These are phyloP conservation scores for Trypanosoma platydactyli DNA, from an alignment of 208 protist species.

Conservation along the genomic window DNA sequence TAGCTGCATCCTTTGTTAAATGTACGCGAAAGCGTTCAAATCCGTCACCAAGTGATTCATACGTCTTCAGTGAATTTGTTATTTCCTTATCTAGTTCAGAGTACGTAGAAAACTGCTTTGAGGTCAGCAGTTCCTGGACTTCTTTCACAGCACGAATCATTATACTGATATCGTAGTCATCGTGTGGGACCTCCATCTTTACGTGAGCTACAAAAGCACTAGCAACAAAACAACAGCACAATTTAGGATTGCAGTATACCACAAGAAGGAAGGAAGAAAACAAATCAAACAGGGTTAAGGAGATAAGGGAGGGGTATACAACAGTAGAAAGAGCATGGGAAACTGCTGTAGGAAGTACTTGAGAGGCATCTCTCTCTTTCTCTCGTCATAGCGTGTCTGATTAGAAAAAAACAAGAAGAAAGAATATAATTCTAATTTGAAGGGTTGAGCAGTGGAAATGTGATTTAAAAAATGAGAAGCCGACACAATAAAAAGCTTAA, in stretches of 20 bases:
- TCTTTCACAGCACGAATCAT: conserved; percentile 74
- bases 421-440: too few species aligned
- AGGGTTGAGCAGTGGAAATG: too few species aligned
- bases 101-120: conserved; percentile 66
- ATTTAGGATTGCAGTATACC: too few species aligned
- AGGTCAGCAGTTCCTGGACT: conserved; percentile 56
- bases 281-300: not conserved
- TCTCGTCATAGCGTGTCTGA: too few species aligned
- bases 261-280: not conserved
- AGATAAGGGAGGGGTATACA: too few species aligned
- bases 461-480: conserved; percentile 4
- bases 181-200: conserved; percentile 72
- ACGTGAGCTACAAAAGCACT: not conserved
- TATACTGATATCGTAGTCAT: conserved; percentile 77
- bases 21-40: conserved; percentile 75
- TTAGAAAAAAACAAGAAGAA: too few species aligned
- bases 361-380: too few species aligned
- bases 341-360: too few species aligned
- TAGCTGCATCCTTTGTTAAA: conserved; percentile 66
- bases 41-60: conserved; percentile 74
- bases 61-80: conserved; percentile 56
- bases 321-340: too few species aligned
- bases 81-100: conserved; percentile 83
- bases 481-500: too few species aligned
- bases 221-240: conserved; percentile 6